Evolutionary conservation across 768 basidiomycete genomes (phyloP).

Genomic region (Lanmaoa pseudosensibilis): DNA sequence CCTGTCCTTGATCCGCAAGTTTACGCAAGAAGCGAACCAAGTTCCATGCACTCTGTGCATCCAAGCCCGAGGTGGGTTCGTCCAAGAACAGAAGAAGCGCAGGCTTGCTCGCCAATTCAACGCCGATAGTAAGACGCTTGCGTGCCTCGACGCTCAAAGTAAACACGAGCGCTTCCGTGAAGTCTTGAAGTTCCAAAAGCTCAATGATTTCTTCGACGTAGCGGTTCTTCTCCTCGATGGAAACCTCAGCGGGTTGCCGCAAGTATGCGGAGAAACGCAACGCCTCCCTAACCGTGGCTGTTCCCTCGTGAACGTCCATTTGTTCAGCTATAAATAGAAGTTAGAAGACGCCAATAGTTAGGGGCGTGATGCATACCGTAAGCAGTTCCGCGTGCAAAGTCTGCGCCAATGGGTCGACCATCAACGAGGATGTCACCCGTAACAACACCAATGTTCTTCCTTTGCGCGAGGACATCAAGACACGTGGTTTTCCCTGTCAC

Average conservation of each 20-base stretch:
- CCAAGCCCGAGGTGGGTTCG: conserved; percentile 57
- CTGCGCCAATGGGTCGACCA: conserved; percentile 56
- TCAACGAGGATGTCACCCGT: conserved; percentile 65
- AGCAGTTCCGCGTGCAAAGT: conserved; percentile 69
- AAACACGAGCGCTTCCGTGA: conserved; percentile 80
- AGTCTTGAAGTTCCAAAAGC: conserved; percentile 78
- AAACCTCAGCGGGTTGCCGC: conserved; percentile 67
- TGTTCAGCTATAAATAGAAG: conserved; percentile 59
- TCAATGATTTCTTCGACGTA: conserved; percentile 86
- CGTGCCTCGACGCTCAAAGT: conserved; percentile 67
- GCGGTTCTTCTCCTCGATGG: conserved; percentile 70
- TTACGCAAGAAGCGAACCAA: conserved; percentile 79
- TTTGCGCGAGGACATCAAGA: conserved; percentile 70
- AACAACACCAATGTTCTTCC: conserved; percentile 70
- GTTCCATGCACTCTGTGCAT: conserved; percentile 75
- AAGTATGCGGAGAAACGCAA: conserved; percentile 84
- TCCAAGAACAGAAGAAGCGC: conserved; percentile 31
- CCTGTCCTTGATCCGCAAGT: conserved; percentile 82
- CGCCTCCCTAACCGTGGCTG: conserved; percentile 81
- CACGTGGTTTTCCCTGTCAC: conserved; percentile 70
- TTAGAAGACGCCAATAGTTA: conserved; percentile 22
- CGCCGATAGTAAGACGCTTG: conserved; percentile 88
- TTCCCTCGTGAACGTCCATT: conserved; percentile 83
- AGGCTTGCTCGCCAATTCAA: conserved; percentile 81
- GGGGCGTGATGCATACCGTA: conserved; percentile 52